phyloP scores from a whole-genome alignment of 176 grass and related monocot species.

The Musa schizocarpa region DNA sequence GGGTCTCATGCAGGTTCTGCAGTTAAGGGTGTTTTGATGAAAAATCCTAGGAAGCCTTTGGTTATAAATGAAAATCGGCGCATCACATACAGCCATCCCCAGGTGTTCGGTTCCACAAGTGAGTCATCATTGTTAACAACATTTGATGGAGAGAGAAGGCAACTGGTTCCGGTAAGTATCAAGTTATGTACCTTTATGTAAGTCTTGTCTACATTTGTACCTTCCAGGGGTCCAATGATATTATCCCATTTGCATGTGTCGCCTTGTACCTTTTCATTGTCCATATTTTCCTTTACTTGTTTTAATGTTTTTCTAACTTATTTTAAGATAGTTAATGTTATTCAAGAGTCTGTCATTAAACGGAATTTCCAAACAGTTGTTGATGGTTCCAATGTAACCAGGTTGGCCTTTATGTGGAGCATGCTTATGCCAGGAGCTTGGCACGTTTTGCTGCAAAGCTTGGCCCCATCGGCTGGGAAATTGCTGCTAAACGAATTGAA shows the following conservation, averaged over 20 bases:
- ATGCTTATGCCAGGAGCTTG: constrained; percentile 59
- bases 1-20: constrained; percentile 29
- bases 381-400: constrained; percentile 3
- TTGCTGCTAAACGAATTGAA: constrained; percentile 57
- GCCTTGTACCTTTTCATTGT: background rate
- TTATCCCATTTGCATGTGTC: too few relatives aligned
- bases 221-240: too few relatives aligned
- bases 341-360: background rate
- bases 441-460: constrained; percentile 70
- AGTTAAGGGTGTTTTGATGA: constrained; percentile 28
- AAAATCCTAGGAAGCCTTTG: constrained; percentile 47
- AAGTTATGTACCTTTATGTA: background rate
- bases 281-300: background rate
- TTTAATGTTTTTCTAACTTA: background rate
- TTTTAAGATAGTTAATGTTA: background rate
- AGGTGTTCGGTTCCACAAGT: constrained; percentile 38
- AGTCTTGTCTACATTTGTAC: too few relatives aligned
- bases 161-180: constrained; percentile 67
- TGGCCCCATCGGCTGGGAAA: constrained; percentile 61
- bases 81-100: constrained; percentile 54
- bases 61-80: constrained; percentile 60
- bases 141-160: constrained; percentile 49
- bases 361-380: background rate
- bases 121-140: constrained; percentile 42
- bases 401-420: constrained; percentile 62